Percentiles rank a stretch among this genome's conserved stretches.
These are phyloP conservation scores for Ophiobolus disseminans DNA, from an alignment of 2,329 filamentous ascomycete species.

Conservation along the genomic window DNA sequence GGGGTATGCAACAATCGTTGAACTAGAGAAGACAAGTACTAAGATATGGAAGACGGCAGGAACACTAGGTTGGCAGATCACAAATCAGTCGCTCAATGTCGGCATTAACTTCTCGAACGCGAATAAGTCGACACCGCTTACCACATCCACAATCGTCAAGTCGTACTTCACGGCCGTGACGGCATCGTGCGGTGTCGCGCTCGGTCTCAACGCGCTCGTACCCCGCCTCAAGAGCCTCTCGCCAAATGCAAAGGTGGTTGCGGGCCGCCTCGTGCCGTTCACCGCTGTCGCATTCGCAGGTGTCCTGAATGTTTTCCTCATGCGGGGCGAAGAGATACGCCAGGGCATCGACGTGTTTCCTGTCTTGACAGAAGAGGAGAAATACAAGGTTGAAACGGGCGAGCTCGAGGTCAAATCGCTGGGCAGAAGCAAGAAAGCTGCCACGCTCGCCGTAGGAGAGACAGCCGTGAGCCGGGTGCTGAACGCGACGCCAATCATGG, in stretches of 20 bases:
- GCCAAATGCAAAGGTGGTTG: conserved; percentile 75
- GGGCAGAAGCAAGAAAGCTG: conserved; percentile 87
- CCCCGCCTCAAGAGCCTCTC: conserved; percentile 80
- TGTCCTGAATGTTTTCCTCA: conserved; percentile 93
- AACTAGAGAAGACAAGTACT: conserved; percentile 18
- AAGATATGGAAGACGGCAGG: conserved; percentile 70
- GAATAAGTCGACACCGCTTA: conserved; percentile 94
- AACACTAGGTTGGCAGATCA: conserved; percentile 91
- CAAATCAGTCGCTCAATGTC: conserved; percentile 97
- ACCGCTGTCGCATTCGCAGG: conserved; percentile 92
- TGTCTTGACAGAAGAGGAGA: conserved; percentile 74
- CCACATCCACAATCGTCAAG: conserved; percentile 78
- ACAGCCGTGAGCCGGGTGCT: conserved; percentile 90
- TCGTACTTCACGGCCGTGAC: conserved; percentile 92
- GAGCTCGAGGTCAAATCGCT: conserved; percentile 68
- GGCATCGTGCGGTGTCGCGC: conserved; percentile 90
- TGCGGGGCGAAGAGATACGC: conserved; percentile 95
- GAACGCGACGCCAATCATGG: conserved; percentile 97
- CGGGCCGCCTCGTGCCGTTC: conserved; percentile 91
- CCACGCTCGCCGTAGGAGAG: conserved; percentile 87
- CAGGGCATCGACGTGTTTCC: conserved; percentile 93
- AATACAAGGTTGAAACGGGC: conserved; percentile 68
- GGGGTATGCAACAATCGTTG: conserved; percentile 57
- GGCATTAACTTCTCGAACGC: conserved; percentile 97
- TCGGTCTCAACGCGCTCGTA: conserved; percentile 89